These are phyloP conservation scores for Kuraishia ogatae DNA, from an alignment of 805 yeast species.

Conservation along the genomic window DNA sequence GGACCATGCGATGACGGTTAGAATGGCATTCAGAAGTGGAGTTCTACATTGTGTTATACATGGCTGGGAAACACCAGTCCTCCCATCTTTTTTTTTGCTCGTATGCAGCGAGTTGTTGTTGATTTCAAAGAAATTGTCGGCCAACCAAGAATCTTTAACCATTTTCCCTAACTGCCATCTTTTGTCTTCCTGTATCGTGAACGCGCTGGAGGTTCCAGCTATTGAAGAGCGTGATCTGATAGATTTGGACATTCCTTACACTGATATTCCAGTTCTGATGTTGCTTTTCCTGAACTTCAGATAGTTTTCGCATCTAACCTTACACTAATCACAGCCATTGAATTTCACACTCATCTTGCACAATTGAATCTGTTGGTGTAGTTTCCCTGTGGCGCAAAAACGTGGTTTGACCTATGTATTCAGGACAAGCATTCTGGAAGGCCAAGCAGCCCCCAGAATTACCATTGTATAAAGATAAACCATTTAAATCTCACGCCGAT, in stretches of 20 bases:
- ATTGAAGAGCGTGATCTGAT: neutral
- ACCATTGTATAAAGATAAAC: constrained; percentile 49
- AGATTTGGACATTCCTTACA: neutral
- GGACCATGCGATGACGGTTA: neutral
- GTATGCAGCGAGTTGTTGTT: neutral
- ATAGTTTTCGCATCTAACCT: neutral
- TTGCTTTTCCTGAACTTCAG: neutral
- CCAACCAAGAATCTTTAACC: neutral
- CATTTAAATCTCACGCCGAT: constrained; percentile 17
- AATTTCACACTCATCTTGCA: neutral
- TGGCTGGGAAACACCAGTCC: neutral
- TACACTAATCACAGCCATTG: neutral
- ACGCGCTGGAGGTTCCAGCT: neutral
- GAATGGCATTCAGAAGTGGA: neutral
- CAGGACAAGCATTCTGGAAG: constrained; percentile 5
- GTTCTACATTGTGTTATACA: neutral
- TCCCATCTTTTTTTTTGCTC: neutral
- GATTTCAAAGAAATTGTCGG: neutral
- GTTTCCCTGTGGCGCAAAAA: neutral
- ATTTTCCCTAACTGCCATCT: neutral
- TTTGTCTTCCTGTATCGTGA: neutral
- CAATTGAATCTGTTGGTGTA: neutral
- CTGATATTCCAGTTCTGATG: neutral
- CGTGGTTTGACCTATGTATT: neutral
- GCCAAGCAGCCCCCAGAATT: constrained; percentile 17